Conservation (phyloP, 1,284 basidiomycete genomes). For the Tylopilus orsonianus region DNA sequence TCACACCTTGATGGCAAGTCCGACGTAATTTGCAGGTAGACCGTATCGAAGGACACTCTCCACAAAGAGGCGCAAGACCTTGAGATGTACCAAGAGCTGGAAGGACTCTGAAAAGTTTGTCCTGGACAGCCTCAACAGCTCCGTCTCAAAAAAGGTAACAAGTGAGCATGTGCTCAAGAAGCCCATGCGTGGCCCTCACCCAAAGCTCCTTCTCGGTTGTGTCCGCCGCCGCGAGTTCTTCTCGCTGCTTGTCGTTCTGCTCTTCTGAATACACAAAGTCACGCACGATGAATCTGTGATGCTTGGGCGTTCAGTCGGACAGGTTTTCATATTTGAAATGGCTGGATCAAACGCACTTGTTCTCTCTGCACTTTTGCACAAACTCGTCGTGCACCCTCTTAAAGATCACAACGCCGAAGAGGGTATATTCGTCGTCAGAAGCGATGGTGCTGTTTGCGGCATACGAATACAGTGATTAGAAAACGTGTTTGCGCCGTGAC, state of each 20-base stretch:
- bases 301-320: conserved; percentile 11
- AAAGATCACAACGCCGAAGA: conserved; percentile 92
- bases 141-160: conserved; percentile 59
- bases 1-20: conserved; percentile 76
- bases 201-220: conserved; percentile 96
- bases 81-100: conserved; percentile 92
- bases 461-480: conserved; percentile 17
- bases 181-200: conserved; percentile 52
- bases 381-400: conserved; percentile 91
- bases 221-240: conserved; percentile 80
- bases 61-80: conserved; percentile 88
- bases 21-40: conserved; percentile 89
- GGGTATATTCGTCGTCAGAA: conserved; percentile 86
- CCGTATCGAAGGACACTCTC: conserved; percentile 97
- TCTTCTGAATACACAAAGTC: conserved; percentile 94
- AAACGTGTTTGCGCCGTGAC: conserved; percentile 19
- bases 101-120: conserved; percentile 98
- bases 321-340: conserved; percentile 14
- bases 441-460: conserved; percentile 53
- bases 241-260: conserved; percentile 77
- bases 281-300: conserved; percentile 76
- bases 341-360: conserved; percentile 62
- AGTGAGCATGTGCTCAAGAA: conserved; percentile 2
- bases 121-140: conserved; percentile 87
- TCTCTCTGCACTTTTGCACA: conserved; percentile 91